Conservation (phyloP, 2,329 filamentous ascomycete species). For the Dothistroma pini region DNA sequence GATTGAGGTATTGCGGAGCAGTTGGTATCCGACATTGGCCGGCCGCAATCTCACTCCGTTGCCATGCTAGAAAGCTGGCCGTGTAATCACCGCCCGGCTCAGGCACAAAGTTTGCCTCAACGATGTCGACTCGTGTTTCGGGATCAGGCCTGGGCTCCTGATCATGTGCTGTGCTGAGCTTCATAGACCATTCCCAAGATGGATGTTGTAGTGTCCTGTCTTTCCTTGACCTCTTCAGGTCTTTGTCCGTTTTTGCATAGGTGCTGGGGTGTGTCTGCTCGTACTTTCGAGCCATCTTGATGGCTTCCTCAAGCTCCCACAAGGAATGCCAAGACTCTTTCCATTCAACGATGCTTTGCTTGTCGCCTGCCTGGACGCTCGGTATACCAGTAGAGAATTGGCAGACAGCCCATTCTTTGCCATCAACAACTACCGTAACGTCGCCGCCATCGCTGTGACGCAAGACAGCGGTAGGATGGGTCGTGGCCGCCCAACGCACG, state of each 20-base stretch:
- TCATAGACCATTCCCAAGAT: not conserved
- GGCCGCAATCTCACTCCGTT: not conserved
- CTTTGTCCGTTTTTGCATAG: not conserved
- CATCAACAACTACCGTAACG: not conserved
- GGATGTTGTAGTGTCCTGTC: not conserved
- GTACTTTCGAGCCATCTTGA: not conserved
- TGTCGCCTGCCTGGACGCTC: not conserved
- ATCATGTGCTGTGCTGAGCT: not conserved
- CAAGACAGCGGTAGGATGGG: not conserved
- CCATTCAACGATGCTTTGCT: not conserved
- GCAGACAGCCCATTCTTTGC: not conserved
- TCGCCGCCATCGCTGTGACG: not conserved
- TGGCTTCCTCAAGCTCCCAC: not conserved
- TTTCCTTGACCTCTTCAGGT: not conserved
- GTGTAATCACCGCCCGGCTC: not conserved
- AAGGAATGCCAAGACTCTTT: not conserved
- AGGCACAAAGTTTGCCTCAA: not conserved
- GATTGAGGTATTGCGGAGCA: not conserved
- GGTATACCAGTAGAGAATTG: not conserved
- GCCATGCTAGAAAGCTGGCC: not conserved
- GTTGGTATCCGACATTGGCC: not conserved
- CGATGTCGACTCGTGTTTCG: not conserved
- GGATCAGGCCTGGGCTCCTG: not conserved
- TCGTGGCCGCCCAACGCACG: not conserved
- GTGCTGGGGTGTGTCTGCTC: not conserved